A percentile compares a stretch with the other conserved stretches of the same genome.
These are phyloP conservation scores for Phytophthora sp. DNA, from an alignment of 352 stramenopile species.

Conservation along the genomic window DNA sequence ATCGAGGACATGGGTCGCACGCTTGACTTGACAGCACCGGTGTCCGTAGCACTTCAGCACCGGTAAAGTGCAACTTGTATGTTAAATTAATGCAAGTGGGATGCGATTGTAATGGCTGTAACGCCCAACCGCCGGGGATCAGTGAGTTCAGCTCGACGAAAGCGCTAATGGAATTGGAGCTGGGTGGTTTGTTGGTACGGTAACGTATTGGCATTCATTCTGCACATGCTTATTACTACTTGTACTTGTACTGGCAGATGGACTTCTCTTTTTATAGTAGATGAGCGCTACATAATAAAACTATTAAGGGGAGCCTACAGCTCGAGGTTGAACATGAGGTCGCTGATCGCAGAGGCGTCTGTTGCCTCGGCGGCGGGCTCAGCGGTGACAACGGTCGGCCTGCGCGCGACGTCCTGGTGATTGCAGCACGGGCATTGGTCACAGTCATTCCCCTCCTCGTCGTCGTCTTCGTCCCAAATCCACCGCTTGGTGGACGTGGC, in stretches of 20 bases:
- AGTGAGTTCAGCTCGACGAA: not conserved
- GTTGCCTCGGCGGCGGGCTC: not conserved
- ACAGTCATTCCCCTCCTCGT: constrained; percentile 43
- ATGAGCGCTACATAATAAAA: constrained; percentile 47
- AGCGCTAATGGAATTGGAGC: not conserved
- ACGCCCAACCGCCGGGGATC: not conserved
- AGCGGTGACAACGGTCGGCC: not conserved
- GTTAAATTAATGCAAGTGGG: constrained; percentile 4
- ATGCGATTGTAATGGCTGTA: constrained; percentile 6
- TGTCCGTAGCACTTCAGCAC: constrained; percentile 7
- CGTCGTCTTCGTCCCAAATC: constrained; percentile 53
- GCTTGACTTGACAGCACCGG: not conserved
- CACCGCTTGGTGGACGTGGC: constrained; percentile 43
- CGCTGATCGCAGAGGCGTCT: constrained; percentile 26
- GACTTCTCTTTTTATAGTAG: constrained; percentile 47
- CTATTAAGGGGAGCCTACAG: constrained; percentile 47
- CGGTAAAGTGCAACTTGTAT: not conserved
- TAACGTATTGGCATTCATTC: constrained; percentile 36
- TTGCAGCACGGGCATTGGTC: constrained; percentile 51
- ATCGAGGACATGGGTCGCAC: not conserved
- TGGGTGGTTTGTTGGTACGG: not conserved
- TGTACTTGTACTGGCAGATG: constrained; percentile 17
- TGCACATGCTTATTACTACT: constrained; percentile 29
- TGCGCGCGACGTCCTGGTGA: constrained; percentile 30
- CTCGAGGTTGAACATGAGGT: constrained; percentile 78